A percentile compares a stretch with the other conserved stretches of the same genome.
Evolutionary conservation across 2,329 filamentous ascomycete species (phyloP).

Genomic region (Colletotrichum australisinense): DNA sequence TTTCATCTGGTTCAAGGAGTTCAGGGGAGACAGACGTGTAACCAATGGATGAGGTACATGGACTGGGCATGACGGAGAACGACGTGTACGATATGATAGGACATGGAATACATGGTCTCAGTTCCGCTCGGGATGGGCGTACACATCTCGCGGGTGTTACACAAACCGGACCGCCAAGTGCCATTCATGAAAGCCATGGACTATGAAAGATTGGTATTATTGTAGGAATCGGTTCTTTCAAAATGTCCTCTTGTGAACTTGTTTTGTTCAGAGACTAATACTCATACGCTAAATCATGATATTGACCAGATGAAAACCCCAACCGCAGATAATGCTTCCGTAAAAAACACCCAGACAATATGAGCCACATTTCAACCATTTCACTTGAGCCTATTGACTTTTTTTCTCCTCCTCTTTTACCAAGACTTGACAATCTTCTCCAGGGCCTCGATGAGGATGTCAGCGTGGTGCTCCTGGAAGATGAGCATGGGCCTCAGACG

Average conservation of each 20-base stretch:
- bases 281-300: slow-evolving; percentile 15
- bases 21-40: not conserved
- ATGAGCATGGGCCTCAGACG: slow-evolving; percentile 89
- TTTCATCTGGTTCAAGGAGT: not conserved
- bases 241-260: too few species aligned
- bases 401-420: not conserved
- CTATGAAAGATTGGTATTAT: too few species aligned
- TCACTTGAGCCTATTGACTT: too few species aligned
- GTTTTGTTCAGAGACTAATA: not conserved
- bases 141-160: not conserved
- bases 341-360: not conserved
- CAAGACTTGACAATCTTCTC: slow-evolving; percentile 76
- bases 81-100: not conserved
- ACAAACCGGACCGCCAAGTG: not conserved
- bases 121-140: not conserved
- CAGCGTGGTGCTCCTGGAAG: slow-evolving; percentile 91
- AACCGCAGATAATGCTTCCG: not conserved
- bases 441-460: slow-evolving; percentile 82
- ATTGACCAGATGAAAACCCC: not conserved
- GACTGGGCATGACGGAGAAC: not conserved
- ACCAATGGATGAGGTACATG: too few species aligned
- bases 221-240: too few species aligned
- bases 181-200: not conserved
- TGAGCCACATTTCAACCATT: not conserved
- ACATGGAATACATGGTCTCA: not conserved